Conservation (phyloP, 768 basidiomycete genomes). For the Serendipita sp. region DNA sequence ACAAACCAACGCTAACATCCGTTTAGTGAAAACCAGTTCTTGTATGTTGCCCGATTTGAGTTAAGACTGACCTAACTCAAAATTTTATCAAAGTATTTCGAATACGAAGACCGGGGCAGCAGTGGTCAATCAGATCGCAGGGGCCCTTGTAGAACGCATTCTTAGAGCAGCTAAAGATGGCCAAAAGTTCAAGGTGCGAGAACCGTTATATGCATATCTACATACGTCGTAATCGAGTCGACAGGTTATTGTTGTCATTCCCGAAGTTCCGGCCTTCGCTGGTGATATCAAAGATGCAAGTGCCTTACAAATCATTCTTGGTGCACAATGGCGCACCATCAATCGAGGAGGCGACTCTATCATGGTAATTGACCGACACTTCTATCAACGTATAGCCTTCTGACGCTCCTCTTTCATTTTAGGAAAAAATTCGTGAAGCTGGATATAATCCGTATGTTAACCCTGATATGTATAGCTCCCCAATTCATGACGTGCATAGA, state of each 20-base stretch:
- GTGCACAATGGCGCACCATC: conserved; percentile 73
- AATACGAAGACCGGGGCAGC: conserved; percentile 43
- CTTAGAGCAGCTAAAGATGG: conserved; percentile 55
- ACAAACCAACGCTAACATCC: conserved; percentile 10
- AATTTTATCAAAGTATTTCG: conserved; percentile 43
- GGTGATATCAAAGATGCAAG: conserved; percentile 57
- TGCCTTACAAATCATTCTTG: conserved; percentile 68
- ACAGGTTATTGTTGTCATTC: conserved; percentile 73
- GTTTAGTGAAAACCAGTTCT: conserved; percentile 61
- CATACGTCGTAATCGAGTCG: not conserved
- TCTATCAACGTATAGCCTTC: not conserved
- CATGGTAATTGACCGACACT: not conserved
- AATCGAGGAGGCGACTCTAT: conserved; percentile 79
- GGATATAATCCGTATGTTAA: conserved; percentile 58
- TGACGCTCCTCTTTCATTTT: conserved; percentile 17
- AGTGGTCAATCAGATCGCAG: conserved; percentile 70
- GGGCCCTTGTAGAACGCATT: conserved; percentile 70
- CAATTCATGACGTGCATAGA: conserved; percentile 22
- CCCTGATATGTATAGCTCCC: not conserved
- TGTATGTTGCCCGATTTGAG: conserved; percentile 25
- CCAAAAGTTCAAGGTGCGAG: conserved; percentile 55
- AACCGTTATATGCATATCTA: not conserved
- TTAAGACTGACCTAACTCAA: not conserved
- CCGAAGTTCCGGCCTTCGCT: conserved; percentile 82
- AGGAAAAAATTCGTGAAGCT: conserved; percentile 59